These are phyloP conservation scores for Coemansia sp. DNA, from an alignment of 192 early-diverging fungal genomes.

Conservation along the genomic window DNA sequence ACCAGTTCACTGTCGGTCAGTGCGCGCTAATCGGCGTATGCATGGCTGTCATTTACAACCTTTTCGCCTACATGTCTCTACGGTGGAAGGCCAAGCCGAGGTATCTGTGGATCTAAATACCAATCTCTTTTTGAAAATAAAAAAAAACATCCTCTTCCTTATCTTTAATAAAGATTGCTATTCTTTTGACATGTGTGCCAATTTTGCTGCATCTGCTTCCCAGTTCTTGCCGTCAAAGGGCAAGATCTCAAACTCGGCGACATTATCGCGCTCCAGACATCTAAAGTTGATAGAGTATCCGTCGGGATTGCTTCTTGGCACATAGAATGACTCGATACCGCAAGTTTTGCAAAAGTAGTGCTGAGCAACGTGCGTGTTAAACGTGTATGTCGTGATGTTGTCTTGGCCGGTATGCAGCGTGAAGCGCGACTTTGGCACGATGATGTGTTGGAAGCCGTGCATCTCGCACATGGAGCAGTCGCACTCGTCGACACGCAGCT, in stretches of 20 bases:
- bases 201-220: constrained; percentile 34
- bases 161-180: background rate
- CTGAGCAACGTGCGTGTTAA: constrained; percentile 55
- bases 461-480: constrained; percentile 48
- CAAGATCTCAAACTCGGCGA: constrained; percentile 20
- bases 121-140: background rate
- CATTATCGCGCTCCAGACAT: constrained; percentile 42
- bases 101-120: constrained; percentile 43
- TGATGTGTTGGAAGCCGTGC: constrained; percentile 50
- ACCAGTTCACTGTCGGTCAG: constrained; percentile 50
- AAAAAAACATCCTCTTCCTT: background rate
- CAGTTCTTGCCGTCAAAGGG: constrained; percentile 53
- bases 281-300: constrained; percentile 51
- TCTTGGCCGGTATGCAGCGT: constrained; percentile 35
- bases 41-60: constrained; percentile 43
- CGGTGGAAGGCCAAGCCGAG: constrained; percentile 55
- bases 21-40: constrained; percentile 40
- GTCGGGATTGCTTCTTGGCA: constrained; percentile 59
- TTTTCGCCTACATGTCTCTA: constrained; percentile 48
- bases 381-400: constrained; percentile 55
- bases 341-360: constrained; percentile 59
- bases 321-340: constrained; percentile 53
- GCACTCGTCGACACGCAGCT: constrained; percentile 44
- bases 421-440: constrained; percentile 37
- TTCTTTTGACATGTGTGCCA: constrained; percentile 40